These are phyloP conservation scores for Leishmania arabica DNA, from an alignment of 208 protist genomes.

Conservation along the genomic window DNA sequence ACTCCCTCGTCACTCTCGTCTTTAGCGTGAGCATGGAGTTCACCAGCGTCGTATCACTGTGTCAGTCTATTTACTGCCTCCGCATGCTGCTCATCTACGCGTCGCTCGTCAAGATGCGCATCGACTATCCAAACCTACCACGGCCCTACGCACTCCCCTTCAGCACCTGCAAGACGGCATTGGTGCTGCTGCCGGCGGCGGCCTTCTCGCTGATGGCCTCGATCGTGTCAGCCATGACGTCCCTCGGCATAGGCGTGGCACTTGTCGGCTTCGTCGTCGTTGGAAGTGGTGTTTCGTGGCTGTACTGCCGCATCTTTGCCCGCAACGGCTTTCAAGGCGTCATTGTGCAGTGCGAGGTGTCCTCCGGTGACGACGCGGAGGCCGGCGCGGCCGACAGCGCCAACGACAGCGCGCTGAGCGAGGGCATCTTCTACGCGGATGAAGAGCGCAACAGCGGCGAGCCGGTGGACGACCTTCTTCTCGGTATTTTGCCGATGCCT, in stretches of 20 bases:
- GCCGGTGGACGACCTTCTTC: constrained; percentile 41
- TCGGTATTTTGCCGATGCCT: constrained; percentile 56
- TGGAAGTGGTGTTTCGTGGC: constrained; percentile 55
- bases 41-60: constrained; percentile 73
- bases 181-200: constrained; percentile 61
- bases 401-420: constrained; percentile 28
- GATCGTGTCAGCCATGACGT: constrained; percentile 65
- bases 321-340: constrained; percentile 81
- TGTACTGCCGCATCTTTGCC: constrained; percentile 78
- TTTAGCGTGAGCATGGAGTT: constrained; percentile 78
- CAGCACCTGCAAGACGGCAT: constrained; percentile 52
- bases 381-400: constrained; percentile 15
- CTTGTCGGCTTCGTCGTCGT: constrained; percentile 58
- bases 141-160: constrained; percentile 75
- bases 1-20: constrained; percentile 57
- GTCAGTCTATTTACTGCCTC: constrained; percentile 81
- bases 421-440: constrained; percentile 71
- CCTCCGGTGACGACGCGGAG: constrained; percentile 29
- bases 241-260: constrained; percentile 62
- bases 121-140: constrained; percentile 77
- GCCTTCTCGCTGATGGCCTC: constrained; percentile 68
- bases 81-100: constrained; percentile 82
- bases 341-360: constrained; percentile 72
- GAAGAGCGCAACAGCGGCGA: constrained; percentile 22
- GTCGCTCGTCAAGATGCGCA: constrained; percentile 67